These are phyloP conservation scores for Phytophthora sp. DNA, from an alignment of 352 stramenopile genomes.

Conservation along the genomic window DNA sequence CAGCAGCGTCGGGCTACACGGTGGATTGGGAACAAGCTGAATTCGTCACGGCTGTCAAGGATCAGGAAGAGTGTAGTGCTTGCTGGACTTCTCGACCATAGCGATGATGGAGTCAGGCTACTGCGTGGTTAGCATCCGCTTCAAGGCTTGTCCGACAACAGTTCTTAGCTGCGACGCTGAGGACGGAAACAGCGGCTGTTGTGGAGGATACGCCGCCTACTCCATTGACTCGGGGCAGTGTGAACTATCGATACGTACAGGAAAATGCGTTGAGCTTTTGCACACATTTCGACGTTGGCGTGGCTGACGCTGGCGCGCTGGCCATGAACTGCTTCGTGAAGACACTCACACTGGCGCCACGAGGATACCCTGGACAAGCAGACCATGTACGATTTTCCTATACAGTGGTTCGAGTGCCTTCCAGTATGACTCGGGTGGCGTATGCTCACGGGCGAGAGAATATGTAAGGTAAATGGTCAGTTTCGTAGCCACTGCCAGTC, in stretches of 20 bases:
- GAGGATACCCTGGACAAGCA: slow-evolving; percentile 55
- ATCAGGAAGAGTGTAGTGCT: slow-evolving; percentile 59
- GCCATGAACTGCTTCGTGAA: slow-evolving; percentile 53
- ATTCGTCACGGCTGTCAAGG: slow-evolving; percentile 78
- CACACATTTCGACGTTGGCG: slow-evolving; percentile 50
- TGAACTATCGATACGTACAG: slow-evolving; percentile 61
- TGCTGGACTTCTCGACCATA: slow-evolving; percentile 72
- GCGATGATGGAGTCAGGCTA: slow-evolving; percentile 63
- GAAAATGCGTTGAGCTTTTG: too few relatives aligned
- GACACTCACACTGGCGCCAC: slow-evolving; percentile 36
- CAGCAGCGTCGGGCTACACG: slow-evolving; percentile 45
- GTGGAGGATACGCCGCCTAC: slow-evolving; percentile 65
- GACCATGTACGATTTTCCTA: slow-evolving; percentile 65
- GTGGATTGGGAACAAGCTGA: slow-evolving; percentile 75
- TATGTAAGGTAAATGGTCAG: too few relatives aligned
- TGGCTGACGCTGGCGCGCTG: too few relatives aligned
- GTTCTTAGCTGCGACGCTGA: slow-evolving; percentile 69
- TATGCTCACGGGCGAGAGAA: slow-evolving; percentile 64
- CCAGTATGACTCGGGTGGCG: slow-evolving; percentile 67
- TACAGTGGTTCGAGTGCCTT: slow-evolving; percentile 67
- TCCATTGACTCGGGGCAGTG: slow-evolving; percentile 69
- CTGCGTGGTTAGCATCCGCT: slow-evolving; percentile 48
- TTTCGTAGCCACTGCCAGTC: too few relatives aligned
- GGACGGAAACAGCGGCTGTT: slow-evolving; percentile 56
- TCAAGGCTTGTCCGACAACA: slow-evolving; percentile 64